A percentile compares a stretch with the other conserved stretches of the same genome.
phyloP scores from a whole-genome alignment of 495 filamentous ascomycete species.

The Neurospora tetraspora region DNA sequence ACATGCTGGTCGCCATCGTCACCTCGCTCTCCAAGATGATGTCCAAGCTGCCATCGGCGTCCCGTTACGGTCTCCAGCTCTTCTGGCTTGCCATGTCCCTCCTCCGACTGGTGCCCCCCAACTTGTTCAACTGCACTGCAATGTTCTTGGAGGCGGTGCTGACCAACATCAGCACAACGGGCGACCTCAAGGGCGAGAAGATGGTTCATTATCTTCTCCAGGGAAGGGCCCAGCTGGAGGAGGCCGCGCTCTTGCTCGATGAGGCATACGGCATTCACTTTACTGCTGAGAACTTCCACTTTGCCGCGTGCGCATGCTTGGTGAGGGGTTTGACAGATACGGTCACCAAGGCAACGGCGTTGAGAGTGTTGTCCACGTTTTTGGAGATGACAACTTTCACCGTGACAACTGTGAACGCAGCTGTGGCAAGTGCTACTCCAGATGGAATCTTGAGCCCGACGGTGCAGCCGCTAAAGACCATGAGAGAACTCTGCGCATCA shows the following conservation, averaged over 20 bases:
- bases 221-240: constrained; percentile 45
- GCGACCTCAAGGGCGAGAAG: constrained; percentile 45
- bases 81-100: constrained; percentile 60
- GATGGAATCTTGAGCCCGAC: constrained; percentile 6
- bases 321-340: constrained; percentile 51
- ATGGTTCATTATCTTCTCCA: constrained; percentile 47
- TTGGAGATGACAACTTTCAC: constrained; percentile 44
- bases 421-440: constrained; percentile 6
- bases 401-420: neutral
- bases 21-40: constrained; percentile 59
- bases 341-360: constrained; percentile 42
- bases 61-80: constrained; percentile 55
- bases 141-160: constrained; percentile 52
- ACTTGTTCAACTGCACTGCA: constrained; percentile 52
- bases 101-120: constrained; percentile 48
- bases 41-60: constrained; percentile 51
- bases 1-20: constrained; percentile 57
- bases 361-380: constrained; percentile 48
- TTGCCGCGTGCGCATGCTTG: constrained; percentile 49
- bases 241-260: constrained; percentile 47
- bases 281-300: constrained; percentile 52
- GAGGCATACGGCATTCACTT: constrained; percentile 54
- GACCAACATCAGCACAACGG: constrained; percentile 45
- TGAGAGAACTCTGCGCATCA: constrained; percentile 28
- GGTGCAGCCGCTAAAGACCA: constrained; percentile 3